A percentile compares a stretch with the other conserved stretches of the same genome.
phyloP scores from a whole-genome alignment of 2,329 filamentous ascomycete species.

The Cadophora luteo-olivacea region DNA sequence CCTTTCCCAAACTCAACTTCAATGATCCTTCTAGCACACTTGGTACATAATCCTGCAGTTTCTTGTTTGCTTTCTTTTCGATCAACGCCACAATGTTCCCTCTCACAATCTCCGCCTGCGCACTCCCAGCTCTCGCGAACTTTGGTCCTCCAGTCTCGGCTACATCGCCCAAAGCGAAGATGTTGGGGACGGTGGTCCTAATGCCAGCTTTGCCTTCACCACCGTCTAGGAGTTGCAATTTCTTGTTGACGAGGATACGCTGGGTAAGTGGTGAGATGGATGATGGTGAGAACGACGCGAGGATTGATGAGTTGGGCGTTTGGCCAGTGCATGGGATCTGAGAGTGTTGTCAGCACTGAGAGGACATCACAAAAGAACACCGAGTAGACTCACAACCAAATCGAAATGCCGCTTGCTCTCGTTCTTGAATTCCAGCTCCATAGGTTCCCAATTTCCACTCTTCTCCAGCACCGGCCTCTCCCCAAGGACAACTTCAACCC shows the following conservation, averaged over 20 bases:
- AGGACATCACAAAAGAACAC: neutral
- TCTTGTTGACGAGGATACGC: conserved; percentile 50
- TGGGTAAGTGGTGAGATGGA: conserved; percentile 35
- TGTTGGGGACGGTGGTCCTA: conserved; percentile 35
- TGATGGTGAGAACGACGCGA: neutral
- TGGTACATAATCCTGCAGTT: conserved; percentile 41
- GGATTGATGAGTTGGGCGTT: conserved; percentile 48
- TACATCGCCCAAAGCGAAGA: conserved; percentile 61
- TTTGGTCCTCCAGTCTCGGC: conserved; percentile 50
- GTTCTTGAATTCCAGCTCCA: conserved; percentile 40
- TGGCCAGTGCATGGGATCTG: conserved; percentile 57
- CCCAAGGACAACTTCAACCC: conserved; percentile 49
- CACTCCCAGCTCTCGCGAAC: conserved; percentile 52
- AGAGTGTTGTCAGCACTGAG: conserved; percentile 11
- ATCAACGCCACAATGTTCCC: conserved; percentile 54
- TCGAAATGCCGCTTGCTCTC: conserved; percentile 47
- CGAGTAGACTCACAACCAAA: conserved; percentile 45
- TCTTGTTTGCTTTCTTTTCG: conserved; percentile 35
- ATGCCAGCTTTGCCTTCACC: neutral
- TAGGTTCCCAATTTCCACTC: neutral
- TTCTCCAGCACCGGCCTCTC: conserved; percentile 41
- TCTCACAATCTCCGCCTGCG: conserved; percentile 53
- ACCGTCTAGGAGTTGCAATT: conserved; percentile 50
- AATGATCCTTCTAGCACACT: conserved; percentile 46
- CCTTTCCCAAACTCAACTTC: conserved; percentile 48